These are phyloP conservation scores for Rhododendron griersonianum DNA, from an alignment of 148 eudicot species.

Conservation along the genomic window DNA sequence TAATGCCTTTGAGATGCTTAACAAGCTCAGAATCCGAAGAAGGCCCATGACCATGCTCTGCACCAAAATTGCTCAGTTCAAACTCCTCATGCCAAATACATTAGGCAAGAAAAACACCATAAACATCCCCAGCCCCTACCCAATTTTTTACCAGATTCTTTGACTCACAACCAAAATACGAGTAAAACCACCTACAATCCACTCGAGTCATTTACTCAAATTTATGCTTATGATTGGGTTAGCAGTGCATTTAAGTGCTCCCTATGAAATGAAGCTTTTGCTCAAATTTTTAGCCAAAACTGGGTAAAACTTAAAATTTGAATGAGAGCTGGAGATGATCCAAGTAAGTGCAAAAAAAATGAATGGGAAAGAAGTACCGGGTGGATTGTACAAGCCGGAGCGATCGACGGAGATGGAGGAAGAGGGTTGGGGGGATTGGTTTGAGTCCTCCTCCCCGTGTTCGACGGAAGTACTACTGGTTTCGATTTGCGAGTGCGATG, in stretches of 20 bases:
- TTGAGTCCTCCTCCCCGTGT: slow-evolving; percentile 34
- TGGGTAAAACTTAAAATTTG: not conserved
- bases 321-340: not conserved
- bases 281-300: not conserved
- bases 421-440: slow-evolving; percentile 21
- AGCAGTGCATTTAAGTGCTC: not conserved
- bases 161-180: not conserved
- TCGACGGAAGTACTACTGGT: slow-evolving; percentile 38
- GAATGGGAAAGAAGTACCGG: slow-evolving; percentile 26
- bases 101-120: not conserved
- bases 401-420: slow-evolving; percentile 76
- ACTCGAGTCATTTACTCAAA: not conserved
- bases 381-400: slow-evolving; percentile 60
- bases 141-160: not conserved
- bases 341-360: not conserved
- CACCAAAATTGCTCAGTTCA: slow-evolving; percentile 7
- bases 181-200: not conserved
- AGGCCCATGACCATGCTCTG: slow-evolving; percentile 82
- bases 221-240: not conserved
- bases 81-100: not conserved
- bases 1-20: slow-evolving; percentile 81
- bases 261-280: not conserved
- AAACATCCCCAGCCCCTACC: not conserved
- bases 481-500: slow-evolving; percentile 22
- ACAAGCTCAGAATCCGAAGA: slow-evolving; percentile 81